Base-by-base conservation (phyloP, 2,329 filamentous ascomycete species). In the Beauveria pseudobassiana region DNA sequence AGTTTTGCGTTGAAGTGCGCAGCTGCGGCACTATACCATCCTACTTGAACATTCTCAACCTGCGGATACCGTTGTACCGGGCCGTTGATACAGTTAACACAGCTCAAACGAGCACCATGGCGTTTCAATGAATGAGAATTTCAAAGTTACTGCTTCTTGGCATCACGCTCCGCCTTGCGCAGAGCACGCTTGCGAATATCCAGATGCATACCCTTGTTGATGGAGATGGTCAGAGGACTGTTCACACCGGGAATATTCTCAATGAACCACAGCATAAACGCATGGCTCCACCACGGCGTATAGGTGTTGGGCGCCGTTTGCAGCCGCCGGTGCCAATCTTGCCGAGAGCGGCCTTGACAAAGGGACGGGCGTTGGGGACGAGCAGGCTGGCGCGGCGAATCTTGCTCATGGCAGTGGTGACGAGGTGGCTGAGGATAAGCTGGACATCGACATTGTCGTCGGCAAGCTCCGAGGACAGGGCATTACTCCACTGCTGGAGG, bases 361-460 rank as follows among this genome's bases (percentile, higher is more conserved):
- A 98, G 59, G 82, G 79, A 73, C 87, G 88, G 16, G 93, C 89
- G 63, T 82, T 91, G 10, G 95, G 95, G 51, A 98, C 89, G 62
- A 92, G 78, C 51, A 87, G 76, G 65, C 85, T 93, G 0, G 91
- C 80, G 62, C 87, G 88, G 69, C 91, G 88, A 69, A 99, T 86
- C 82, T 99, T 99, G 77, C 89, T 93, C 95, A 99, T 99, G 70
- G 93, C 91, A 1, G 91, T 93, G 5, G 92, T 96, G 69, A 99
- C 90, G 53, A 99, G 85, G 75, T 99, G 96, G 68, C 89, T 92
- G 68, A 98, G 84, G 30, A 96, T 88, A 54, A 98, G 85, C 75
- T 98, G 87, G n/a, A 96, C 92, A 65, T 91, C 88, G 46, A 99
- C 86, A 62, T 91, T 90, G 68, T 90, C 82, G 1, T 87, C 85